These are phyloP conservation scores for Plasmodium billcollinsi DNA, from an alignment of 169 alveolate genomes.

Conservation along the genomic window DNA sequence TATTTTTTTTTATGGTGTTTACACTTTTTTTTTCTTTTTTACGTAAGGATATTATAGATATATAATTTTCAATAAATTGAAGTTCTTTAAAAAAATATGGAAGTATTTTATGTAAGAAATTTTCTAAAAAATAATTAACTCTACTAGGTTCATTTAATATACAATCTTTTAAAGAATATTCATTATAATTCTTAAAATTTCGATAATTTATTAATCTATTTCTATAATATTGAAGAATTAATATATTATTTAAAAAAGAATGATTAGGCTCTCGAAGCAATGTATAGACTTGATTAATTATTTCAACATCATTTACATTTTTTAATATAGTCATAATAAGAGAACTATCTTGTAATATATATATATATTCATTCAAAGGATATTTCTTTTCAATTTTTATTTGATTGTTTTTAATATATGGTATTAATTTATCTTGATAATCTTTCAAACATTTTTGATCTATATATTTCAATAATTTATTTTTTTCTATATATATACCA, in stretches of 20 bases:
- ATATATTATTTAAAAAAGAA: constrained; percentile 47
- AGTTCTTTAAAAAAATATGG: constrained; percentile 54
- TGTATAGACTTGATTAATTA: constrained; percentile 14
- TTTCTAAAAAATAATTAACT: constrained; percentile 49
- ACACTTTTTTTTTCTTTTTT: neutral
- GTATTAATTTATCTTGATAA: constrained; percentile 66
- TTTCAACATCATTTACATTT: constrained; percentile 35
- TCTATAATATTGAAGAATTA: constrained; percentile 69
- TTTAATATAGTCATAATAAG: constrained; percentile 53
- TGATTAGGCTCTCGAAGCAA: constrained; percentile 36
- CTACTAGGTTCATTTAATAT: constrained; percentile 60
- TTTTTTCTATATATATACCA: constrained; percentile 63
- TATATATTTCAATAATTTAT: constrained; percentile 39
- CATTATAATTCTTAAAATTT: constrained; percentile 59
- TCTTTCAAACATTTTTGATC: constrained; percentile 24
- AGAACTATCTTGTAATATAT: constrained; percentile 40
- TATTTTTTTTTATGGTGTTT: neutral
- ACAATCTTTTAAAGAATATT: constrained; percentile 61
- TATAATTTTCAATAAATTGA: constrained; percentile 35
- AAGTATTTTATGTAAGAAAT: constrained; percentile 26
- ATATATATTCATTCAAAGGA: constrained; percentile 30
- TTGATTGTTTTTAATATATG: constrained; percentile 37
- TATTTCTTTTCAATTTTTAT: constrained; percentile 1
- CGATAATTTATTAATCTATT: constrained; percentile 45
- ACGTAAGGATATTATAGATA: neutral